Evolutionary conservation across 495 filamentous ascomycete species (phyloP), one percentile per base, ranked within the genome.

Genomic region (Penicillium coprophilum): DNA sequence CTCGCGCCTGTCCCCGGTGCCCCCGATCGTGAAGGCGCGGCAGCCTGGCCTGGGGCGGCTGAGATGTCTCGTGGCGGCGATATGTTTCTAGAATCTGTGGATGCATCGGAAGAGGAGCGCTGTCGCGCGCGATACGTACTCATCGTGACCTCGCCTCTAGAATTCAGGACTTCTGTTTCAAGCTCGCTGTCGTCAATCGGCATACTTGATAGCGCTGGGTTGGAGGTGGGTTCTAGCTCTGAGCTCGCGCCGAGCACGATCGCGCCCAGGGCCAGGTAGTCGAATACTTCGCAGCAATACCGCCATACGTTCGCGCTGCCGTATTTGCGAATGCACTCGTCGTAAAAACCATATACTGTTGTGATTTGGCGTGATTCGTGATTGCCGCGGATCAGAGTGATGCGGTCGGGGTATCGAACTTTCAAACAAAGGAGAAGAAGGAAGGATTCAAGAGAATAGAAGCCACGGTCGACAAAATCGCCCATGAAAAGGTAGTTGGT

Each of bases 401-500:
- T 97, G 57, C 94, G 91, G 69, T 97, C 91, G 24, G 94, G 94
- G 67, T 97, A 98, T 60, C 94, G 89, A 53, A 98, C 91, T 81
- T 98, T 98, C 46, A 98, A 86, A 60, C 90, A 94, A 44, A 98
- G 83, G 24, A 98, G 87, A 31, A 98, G 86, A 47, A 96, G 87
- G 70, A 98, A 96, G 27, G 92, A 91, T 76, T 98, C 94, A 50
- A 98, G 84, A 1, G 91, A 96, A 80, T 96, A 98, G 79, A 96
- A 98, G 46, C 94, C 94, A 56, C 94, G 89, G 73, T 98, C 94
- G 62, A 98, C 94, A 58, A 96, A 98, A 70, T 98, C 94, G 69
- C 94, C 92, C 92, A 97, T 96, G 76, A 98, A 98, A 0, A 98
- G 85, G 71, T 98, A 98, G 69, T 97, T 96, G 20, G 94, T 98